A percentile compares a stretch with the other conserved stretches of the same genome.
Conservation (phyloP, 352 stramenopile species). For the Stramenopiles sp. region DNA sequence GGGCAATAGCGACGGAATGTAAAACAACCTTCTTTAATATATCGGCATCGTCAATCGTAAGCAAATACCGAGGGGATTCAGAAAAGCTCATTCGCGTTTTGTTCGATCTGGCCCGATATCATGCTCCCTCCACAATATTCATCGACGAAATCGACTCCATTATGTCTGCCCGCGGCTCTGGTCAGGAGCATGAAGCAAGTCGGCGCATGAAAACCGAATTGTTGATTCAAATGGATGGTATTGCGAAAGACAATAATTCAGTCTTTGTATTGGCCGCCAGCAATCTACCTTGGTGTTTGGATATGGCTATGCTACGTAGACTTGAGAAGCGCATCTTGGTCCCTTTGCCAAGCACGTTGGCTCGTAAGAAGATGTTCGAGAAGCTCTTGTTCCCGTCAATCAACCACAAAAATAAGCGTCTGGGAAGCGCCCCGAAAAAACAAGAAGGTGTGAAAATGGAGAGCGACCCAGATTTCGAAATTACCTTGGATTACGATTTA, state of each 20-base stretch:
- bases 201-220: constrained; percentile 60
- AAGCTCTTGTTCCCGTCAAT: constrained; percentile 38
- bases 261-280: constrained; percentile 55
- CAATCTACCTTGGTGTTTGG: constrained; percentile 53
- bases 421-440: not conserved
- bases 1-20: constrained; percentile 50
- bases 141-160: constrained; percentile 63
- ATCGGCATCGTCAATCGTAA: constrained; percentile 55
- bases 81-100: constrained; percentile 60
- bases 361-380: constrained; percentile 36
- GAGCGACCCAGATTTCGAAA: not conserved
- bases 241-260: constrained; percentile 48
- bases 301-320: constrained; percentile 47
- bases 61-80: constrained; percentile 55
- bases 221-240: constrained; percentile 51
- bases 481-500: not conserved
- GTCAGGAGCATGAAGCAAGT: constrained; percentile 55
- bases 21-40: constrained; percentile 66
- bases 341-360: constrained; percentile 40
- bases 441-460: not conserved
- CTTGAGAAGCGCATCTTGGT: constrained; percentile 58
- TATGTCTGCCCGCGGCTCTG: constrained; percentile 55
- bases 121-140: constrained; percentile 58
- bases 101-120: constrained; percentile 50
- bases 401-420: not conserved